A percentile compares a stretch with the other conserved stretches of the same genome.
Evolutionary conservation across 176 grass and related monocot species (phyloP).

Genomic region (Triticum turgidum): DNA sequence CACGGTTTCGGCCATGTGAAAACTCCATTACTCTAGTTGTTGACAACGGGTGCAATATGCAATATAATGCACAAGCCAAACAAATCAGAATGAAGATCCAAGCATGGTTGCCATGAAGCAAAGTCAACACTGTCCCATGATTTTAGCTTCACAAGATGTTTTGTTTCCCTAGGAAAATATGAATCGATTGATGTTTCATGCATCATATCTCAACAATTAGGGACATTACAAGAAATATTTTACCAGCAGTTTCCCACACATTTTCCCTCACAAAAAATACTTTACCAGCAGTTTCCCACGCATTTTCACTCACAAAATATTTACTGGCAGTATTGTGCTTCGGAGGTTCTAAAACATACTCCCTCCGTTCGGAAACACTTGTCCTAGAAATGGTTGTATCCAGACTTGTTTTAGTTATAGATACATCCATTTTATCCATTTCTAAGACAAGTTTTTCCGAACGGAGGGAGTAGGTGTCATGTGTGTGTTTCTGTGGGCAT

Average conservation of each 20-base stretch:
- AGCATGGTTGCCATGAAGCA: not conserved
- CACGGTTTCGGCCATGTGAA: slow-evolving; percentile 23
- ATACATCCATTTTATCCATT: too few relatives aligned
- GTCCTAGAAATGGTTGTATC: too few relatives aligned
- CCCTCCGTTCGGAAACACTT: too few relatives aligned
- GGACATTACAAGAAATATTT: too few relatives aligned
- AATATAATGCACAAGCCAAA: slow-evolving; percentile 27
- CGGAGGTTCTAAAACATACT: not conserved
- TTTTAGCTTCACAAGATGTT: not conserved
- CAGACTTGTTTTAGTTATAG: too few relatives aligned
- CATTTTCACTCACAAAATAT: not conserved
- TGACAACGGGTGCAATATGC: slow-evolving; percentile 20
- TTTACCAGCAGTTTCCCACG: not conserved
- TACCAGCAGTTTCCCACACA: too few relatives aligned
- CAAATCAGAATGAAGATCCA: slow-evolving; percentile 12
- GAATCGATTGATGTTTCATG: not conserved
- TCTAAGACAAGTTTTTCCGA: too few relatives aligned
- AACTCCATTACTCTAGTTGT: slow-evolving; percentile 27
- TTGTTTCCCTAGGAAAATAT: not conserved
- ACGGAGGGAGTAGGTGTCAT: not conserved
- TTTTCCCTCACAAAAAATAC: too few relatives aligned
- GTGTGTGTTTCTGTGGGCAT: not conserved
- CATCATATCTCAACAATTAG: not conserved
- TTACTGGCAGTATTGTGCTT: not conserved
- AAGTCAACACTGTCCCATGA: not conserved